Conservation (phyloP, 352 stramenopile genomes). For the Globisporangium nodosum region DNA sequence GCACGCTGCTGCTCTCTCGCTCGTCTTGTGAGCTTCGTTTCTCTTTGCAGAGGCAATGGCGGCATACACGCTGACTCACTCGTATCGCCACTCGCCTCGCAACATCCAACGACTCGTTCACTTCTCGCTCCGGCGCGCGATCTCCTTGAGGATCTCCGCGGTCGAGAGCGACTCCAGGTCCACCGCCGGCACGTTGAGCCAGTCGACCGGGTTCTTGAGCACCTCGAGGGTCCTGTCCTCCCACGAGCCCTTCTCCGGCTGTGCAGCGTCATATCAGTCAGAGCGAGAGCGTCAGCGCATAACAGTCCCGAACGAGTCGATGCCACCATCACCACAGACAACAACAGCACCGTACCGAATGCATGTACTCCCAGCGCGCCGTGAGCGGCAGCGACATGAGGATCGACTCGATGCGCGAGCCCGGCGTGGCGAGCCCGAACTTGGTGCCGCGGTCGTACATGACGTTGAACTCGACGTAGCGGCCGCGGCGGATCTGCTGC, state of each 20-base stretch:
- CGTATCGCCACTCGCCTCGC: neutral
- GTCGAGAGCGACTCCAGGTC: slow-evolving; percentile 69
- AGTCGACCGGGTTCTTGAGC: slow-evolving; percentile 93
- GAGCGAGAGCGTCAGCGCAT: too few relatives aligned
- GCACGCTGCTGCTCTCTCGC: neutral
- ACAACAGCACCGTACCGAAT: slow-evolving; percentile 29
- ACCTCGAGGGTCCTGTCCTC: slow-evolving; percentile 93
- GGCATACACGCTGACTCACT: too few relatives aligned
- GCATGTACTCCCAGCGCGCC: slow-evolving; percentile 96
- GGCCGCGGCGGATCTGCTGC: slow-evolving; percentile 95
- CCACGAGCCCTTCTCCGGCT: slow-evolving; percentile 84
- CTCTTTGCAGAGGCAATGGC: neutral
- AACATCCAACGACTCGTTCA: neutral
- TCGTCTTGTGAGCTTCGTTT: neutral
- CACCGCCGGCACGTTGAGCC: slow-evolving; percentile 84
- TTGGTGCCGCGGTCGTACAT: slow-evolving; percentile 98
- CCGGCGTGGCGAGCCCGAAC: slow-evolving; percentile 95
- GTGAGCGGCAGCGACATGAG: slow-evolving; percentile 98
- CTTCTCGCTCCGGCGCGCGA: slow-evolving; percentile 64
- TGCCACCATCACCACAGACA: neutral
- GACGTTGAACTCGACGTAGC: slow-evolving; percentile 99
- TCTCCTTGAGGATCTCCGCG: slow-evolving; percentile 67
- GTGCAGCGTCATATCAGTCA: slow-evolving; percentile 7
- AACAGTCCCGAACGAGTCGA: too few relatives aligned
- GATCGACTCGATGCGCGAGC: slow-evolving; percentile 97